A percentile compares a stretch with the other conserved stretches of the same genome.
phyloP scores from a whole-genome alignment of 768 basidiomycete species.

The Leccinum subgranulosum region DNA sequence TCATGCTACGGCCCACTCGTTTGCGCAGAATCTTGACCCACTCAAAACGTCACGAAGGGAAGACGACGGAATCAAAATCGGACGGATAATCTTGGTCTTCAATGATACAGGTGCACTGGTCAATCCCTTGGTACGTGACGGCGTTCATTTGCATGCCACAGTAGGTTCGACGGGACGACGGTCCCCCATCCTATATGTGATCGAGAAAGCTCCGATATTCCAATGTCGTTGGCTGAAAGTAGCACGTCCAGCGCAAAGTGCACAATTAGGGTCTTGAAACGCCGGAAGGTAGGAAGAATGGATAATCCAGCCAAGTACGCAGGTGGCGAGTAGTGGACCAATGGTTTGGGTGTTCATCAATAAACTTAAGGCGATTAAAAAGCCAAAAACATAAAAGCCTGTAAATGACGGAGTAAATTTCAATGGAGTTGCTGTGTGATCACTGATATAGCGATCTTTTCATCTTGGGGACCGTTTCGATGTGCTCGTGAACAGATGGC shows the following conservation, averaged over 20 bases:
- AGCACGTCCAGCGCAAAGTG: neutral
- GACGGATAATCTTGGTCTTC: neutral
- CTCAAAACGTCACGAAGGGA: neutral
- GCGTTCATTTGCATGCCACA: neutral
- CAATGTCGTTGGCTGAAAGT: neutral
- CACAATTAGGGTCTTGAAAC: neutral
- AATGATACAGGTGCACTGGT: neutral
- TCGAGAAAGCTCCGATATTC: neutral
- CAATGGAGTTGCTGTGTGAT: neutral
- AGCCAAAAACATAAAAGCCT: too few species aligned
- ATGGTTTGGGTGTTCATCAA: too few species aligned
- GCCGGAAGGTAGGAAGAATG: too few species aligned
- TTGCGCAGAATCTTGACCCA: neutral
- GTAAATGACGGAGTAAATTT: neutral
- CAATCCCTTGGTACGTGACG: neutral
- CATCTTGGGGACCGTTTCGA: too few species aligned
- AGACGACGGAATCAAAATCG: neutral
- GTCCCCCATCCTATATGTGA: too few species aligned
- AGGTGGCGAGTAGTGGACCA: neutral
- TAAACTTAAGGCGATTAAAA: too few species aligned
- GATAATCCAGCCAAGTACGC: neutral
- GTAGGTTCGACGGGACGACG: too few species aligned
- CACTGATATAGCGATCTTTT: too few species aligned
- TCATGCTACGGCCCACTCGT: neutral
- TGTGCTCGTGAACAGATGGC: neutral